Base-by-base conservation (phyloP, 805 yeast species). In the Candida maris region DNA sequence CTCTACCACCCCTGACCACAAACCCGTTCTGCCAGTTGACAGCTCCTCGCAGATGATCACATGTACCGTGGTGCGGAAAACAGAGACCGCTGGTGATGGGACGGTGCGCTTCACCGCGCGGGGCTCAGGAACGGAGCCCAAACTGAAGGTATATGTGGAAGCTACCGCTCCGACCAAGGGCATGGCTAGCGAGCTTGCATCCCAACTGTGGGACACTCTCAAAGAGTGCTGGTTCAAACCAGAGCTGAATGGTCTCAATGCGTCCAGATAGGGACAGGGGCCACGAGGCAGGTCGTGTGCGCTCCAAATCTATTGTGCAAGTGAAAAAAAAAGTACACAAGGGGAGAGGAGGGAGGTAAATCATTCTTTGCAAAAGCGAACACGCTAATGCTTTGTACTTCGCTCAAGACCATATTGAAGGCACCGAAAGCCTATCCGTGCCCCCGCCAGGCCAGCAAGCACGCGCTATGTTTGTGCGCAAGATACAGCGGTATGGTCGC, bases 101-200 rank as follows among this genome's bases (percentile, higher is more conserved):
- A 46, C 45, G 15, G 78, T 86, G 2, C 64, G 95, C 23, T 80
- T 89, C 54, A 89, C 97, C 0, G 79, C 85, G 33, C 71, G 98
- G 35, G 97, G 97, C 0, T 86, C 96, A 3, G 98, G 98, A 8
- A 91, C 98, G 0, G 98, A 91, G 58, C 97, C 97, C 3, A 91
- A 91, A 57, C 67, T 91, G 45, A 91, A 91, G 59, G 85, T 91
- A 1, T 91, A 91, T 61, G 80, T 91, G 22, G 98, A 91, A 55
- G 93, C 94, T 0, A 60, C 61, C 27, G 71, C 86, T 0, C 33
- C 44, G 0, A 57, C 65, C 6, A 84, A 72, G 29, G 52, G 41
- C 0, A 54, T 59, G 3, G 85, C 96, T 0, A 41, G 48, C 0
- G 41, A 28, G 0, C 52, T 81, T 6, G 91, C 95, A 0, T 61